phyloP scores from a whole-genome alignment of 768 basidiomycete species.

The Trametes cubensis region DNA sequence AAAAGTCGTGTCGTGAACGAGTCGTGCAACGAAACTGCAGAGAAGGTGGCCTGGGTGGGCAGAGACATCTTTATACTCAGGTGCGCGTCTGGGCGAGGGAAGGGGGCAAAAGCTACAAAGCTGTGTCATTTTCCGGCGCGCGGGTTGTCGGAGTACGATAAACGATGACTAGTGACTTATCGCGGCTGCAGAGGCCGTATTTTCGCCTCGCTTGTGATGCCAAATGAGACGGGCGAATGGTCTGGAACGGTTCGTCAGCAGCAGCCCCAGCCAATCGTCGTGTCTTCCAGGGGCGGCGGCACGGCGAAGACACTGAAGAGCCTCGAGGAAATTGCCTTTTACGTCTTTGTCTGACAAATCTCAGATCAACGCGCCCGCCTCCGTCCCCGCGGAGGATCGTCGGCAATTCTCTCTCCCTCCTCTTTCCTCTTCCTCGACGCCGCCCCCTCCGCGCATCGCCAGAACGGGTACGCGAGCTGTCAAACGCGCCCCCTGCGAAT shows the following conservation, averaged over 20 bases:
- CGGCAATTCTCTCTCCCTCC: conserved; percentile 1
- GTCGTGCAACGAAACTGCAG: not conserved
- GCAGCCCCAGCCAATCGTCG: conserved; percentile 2
- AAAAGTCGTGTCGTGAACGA: not conserved
- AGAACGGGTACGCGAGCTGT: not conserved
- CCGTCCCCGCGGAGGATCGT: conserved; percentile 11
- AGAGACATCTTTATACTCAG: conserved; percentile 3
- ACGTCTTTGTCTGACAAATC: conserved; percentile 8
- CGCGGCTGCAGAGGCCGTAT: not conserved
- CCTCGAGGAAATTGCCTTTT: conserved; percentile 5
- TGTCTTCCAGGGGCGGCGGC: not conserved
- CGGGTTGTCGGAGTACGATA: not conserved
- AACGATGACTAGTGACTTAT: conserved; percentile 15
- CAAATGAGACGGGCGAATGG: not conserved
- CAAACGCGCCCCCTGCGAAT: not conserved
- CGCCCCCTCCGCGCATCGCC: not conserved
- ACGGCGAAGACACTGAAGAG: not conserved
- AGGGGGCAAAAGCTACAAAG: not conserved
- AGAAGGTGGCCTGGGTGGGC: too few species aligned
- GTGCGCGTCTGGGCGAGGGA: not conserved
- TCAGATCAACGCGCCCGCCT: not conserved
- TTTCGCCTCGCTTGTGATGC: not conserved
- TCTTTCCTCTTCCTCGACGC: not conserved
- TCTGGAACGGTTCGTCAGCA: conserved; percentile 2
- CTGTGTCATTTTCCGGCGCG: conserved; percentile 12